Evolutionary conservation across 129 eudicot species (phyloP), one percentile per base, ranked within the genome.

Genomic region (Flaveria sonorensis): DNA sequence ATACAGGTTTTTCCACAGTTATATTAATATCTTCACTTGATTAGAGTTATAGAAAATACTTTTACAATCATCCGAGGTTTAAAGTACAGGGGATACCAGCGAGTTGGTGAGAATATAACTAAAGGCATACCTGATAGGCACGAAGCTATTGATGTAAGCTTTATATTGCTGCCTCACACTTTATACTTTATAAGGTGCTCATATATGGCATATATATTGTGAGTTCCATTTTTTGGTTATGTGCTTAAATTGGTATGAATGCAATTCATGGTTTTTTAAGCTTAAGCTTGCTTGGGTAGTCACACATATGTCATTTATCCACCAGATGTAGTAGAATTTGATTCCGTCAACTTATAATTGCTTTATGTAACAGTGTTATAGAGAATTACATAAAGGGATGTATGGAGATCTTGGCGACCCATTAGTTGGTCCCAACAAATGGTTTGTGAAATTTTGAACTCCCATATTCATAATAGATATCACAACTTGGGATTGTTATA

Each of bases 81-180:
- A 28, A 72, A 47, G 47, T 83, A 86, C 91, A 94, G 97, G 76
- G 98, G 98, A 66, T 94, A 94, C 81, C 97, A 94, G 73, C 82
- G 82, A 47, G 79, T 94, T 60, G 96, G 98, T 19, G 89, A 89
- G 72, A 94, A 94, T 53, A 66, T 93, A 82, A 94, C 98, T 69
- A 89, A 91, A 85, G 97, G 98, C 50, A 69, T 85, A 36, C 98
- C 97, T 68, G 97, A 94, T 75, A 89, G 50, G 85, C 98, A 94
- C 15, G 97, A 94, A 79, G 98, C 98, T 14, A 87, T 94, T 75
- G 98, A 94, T 77, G 98, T 91, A 89, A 78, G 96, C 56, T 66
- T 20, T 63, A 20, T 73, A 81, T 71, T 24, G 46, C 52, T 68
- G 62, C 62, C 73, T 53, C 28, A 15, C 10, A 71, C 36, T 20